Evolutionary conservation across 2,329 filamentous ascomycete species (phyloP).

Genomic region (Fusarium sambucinum): DNA sequence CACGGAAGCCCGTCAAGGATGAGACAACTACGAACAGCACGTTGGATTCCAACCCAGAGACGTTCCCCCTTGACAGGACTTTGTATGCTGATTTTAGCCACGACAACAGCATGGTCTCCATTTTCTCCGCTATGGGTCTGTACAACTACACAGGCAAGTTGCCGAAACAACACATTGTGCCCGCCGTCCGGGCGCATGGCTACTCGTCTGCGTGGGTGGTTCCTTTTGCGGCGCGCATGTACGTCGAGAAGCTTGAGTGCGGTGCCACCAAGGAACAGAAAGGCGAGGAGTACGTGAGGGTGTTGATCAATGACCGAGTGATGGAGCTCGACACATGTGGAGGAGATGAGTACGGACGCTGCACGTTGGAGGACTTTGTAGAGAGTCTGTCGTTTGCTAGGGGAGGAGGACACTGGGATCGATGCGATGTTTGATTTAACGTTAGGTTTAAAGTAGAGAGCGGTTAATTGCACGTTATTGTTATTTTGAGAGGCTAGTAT

Average conservation of each 20-base stretch:
- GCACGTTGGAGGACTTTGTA: slow-evolving; percentile 76
- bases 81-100: slow-evolving; percentile 94
- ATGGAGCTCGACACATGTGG: slow-evolving; percentile 77
- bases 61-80: slow-evolving; percentile 76
- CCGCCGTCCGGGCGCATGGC: slow-evolving; percentile 68
- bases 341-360: slow-evolving; percentile 77
- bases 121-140: slow-evolving; percentile 81
- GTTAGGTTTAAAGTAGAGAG: slow-evolving; percentile 18
- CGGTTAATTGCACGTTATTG: slow-evolving; percentile 32
- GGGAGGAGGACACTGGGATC: slow-evolving; percentile 77
- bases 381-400: slow-evolving; percentile 80
- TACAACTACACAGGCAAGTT: slow-evolving; percentile 74
- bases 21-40: slow-evolving; percentile 82
- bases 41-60: slow-evolving; percentile 73
- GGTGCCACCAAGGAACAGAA: slow-evolving; percentile 68
- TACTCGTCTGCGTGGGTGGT: slow-evolving; percentile 84
- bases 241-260: slow-evolving; percentile 89
- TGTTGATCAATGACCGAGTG: slow-evolving; percentile 87
- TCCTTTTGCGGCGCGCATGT: slow-evolving; percentile 83
- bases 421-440: slow-evolving; percentile 24
- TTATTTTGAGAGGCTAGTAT: slow-evolving; percentile 10
- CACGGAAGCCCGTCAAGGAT: slow-evolving; percentile 75
- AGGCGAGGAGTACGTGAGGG: slow-evolving; percentile 79
- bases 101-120: slow-evolving; percentile 85
- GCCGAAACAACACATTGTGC: slow-evolving; percentile 62